Evolutionary conservation across 345 rosid species (phyloP), one percentile per base, ranked within the genome.

Genomic region (Geranium rotundifolium): DNA sequence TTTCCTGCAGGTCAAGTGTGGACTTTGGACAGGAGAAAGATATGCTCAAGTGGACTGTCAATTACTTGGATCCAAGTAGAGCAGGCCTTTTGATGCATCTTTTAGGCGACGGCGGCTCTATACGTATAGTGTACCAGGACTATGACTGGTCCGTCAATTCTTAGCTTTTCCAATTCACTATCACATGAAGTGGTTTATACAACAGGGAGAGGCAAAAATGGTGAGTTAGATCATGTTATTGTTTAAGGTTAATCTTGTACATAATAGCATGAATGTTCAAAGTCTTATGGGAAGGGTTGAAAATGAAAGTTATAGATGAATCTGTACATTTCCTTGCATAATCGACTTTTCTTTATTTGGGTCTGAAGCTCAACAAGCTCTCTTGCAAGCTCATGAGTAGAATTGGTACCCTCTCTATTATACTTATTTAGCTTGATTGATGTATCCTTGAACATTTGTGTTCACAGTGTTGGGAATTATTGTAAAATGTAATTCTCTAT

Each of bases 71-170:
- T 69, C 82, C 87, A 59, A 83, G 75, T 0, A 81, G 76, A 62
- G 77, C 91, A 5, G 91, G 96, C 41, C 87, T 85, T 58, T 72
- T 87, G 69, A 87, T 84, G 0, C 93, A 87, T 80, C 86, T 92
- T 29, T 66, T 84, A 64, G 71, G 73, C 59, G 95, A 86, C 65
- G 90, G 85, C 8, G 78, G 89, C n/a, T 79, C 89, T 12, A 56
- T 92, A 57, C 67, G 74, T 46, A 72, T 87, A 29, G 79, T 80
- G 8, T 89, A 87, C 74, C 95, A 83, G 63, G 70, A 83, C 29
- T 93, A 80, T 64, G 95, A 89, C 63, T 87, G 96, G 97, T 82
- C 96, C 58, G 69, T 84, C 34, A 89, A 87, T 75, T 77, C 71
- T 13, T 81, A 58, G 73, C 4, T 12, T 17, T 18, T 20, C 18